phyloP scores from a whole-genome alignment of 345 rosid species.

The Clarkia xantiana region DNA sequence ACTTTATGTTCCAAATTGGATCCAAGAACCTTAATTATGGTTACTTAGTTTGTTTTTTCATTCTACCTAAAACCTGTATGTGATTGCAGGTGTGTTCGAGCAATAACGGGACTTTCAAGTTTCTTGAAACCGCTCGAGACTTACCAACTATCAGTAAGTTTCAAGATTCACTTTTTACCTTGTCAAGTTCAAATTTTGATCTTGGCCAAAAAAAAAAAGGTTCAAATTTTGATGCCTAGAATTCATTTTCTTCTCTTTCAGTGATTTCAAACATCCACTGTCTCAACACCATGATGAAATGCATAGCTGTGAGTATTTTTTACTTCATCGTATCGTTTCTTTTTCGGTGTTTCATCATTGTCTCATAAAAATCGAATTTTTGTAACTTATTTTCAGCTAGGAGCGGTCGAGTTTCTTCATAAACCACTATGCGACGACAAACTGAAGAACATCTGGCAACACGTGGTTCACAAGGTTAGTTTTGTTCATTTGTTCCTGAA shows the following conservation, averaged over 20 bases:
- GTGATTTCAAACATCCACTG: constrained; percentile 74
- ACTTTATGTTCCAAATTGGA: background rate
- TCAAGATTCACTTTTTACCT: background rate
- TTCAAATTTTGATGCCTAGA: background rate
- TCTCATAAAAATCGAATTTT: no score
- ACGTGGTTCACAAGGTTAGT: constrained; percentile 81
- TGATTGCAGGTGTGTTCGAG: constrained; percentile 33
- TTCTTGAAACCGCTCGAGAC: constrained; percentile 69
- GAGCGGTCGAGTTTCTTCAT: constrained; percentile 89
- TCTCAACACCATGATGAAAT: constrained; percentile 77
- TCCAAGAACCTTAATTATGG: background rate
- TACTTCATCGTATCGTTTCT: background rate
- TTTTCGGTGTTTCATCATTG: no score
- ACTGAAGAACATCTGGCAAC: constrained; percentile 90
- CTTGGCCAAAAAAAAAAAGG: no score
- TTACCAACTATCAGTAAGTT: constrained; percentile 78
- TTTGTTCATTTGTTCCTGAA: constrained; percentile 1
- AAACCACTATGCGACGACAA: constrained; percentile 78
- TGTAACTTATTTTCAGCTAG: constrained; percentile 53
- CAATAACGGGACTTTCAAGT: constrained; percentile 43
- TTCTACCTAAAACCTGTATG: constrained; percentile 5
- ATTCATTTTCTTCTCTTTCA: constrained; percentile 19
- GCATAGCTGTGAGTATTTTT: constrained; percentile 88
- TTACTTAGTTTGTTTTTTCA: background rate
- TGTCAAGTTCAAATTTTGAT: background rate